A percentile compares a stretch with the other conserved stretches of the same genome.
Conservation (phyloP, 2,329 filamentous ascomycete species). For the Botrytis fragariae region DNA sequence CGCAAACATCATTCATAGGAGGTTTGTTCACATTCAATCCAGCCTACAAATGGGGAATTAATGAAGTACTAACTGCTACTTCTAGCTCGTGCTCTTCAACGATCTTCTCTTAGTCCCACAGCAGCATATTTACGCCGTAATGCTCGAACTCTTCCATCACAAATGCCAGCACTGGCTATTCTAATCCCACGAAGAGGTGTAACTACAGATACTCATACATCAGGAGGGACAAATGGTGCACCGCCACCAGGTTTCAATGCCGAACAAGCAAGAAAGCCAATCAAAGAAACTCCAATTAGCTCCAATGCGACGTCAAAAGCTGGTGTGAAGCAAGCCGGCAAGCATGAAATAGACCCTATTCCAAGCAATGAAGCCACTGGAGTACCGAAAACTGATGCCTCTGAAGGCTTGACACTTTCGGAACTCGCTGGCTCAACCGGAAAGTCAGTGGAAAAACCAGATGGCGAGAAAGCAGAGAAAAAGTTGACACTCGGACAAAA, state of each 20-base stretch:
- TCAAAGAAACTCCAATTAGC: conserved; percentile 42
- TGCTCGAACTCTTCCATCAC: conserved; percentile 36
- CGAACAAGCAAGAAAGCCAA: conserved; percentile 64
- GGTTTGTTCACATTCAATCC: conserved; percentile 32
- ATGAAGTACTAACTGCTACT: neutral
- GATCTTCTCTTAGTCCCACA: conserved; percentile 32
- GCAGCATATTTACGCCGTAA: conserved; percentile 38
- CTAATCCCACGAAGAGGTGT: conserved; percentile 56
- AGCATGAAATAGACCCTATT: conserved; percentile 33
- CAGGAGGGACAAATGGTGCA: conserved; percentile 46
- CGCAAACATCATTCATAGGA: conserved; percentile 36
- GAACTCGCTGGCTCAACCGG: conserved; percentile 65
- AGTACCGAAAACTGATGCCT: conserved; percentile 37
- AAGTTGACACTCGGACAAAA: conserved; percentile 88
- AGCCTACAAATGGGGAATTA: neutral
- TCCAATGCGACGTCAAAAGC: conserved; percentile 34
- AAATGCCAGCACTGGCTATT: conserved; percentile 52
- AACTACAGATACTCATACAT: conserved; percentile 58
- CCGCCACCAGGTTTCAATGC: conserved; percentile 71
- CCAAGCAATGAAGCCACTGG: conserved; percentile 32
- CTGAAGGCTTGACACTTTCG: conserved; percentile 44
- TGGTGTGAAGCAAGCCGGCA: conserved; percentile 28
- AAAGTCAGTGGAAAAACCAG: conserved; percentile 58
- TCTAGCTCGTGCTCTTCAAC: conserved; percentile 36
- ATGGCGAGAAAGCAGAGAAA: conserved; percentile 69